Conservation (phyloP, 2,329 filamentous ascomycete species). For the Botryotinia calthae region DNA sequence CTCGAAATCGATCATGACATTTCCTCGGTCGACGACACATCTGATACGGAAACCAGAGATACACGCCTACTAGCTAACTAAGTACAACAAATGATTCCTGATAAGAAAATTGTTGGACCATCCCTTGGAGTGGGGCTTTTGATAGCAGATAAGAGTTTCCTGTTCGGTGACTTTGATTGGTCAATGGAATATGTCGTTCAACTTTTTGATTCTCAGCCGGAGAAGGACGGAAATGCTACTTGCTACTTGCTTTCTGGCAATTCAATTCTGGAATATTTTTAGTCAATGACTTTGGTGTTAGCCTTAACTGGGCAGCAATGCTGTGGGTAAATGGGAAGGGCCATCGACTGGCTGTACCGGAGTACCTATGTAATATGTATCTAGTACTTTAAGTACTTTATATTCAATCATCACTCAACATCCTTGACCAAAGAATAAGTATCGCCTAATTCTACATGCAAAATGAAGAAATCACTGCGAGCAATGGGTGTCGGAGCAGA, state of each 20-base stretch:
- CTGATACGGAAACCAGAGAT: neutral
- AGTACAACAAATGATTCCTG: neutral
- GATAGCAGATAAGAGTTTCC: neutral
- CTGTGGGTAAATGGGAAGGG: neutral
- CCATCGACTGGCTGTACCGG: neutral
- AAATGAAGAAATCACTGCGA: neutral
- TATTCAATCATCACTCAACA: neutral
- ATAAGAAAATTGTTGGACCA: neutral
- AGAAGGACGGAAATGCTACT: conserved; percentile 10
- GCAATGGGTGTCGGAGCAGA: neutral
- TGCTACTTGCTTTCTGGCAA: neutral
- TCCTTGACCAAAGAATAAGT: neutral
- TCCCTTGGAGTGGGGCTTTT: neutral
- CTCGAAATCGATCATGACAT: neutral
- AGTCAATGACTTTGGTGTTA: neutral
- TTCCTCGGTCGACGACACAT: neutral
- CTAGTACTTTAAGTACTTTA: too few relatives aligned
- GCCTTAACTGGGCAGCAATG: neutral
- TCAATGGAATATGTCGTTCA: neutral
- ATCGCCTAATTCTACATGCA: neutral
- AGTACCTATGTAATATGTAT: neutral
- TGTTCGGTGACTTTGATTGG: neutral
- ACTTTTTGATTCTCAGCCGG: neutral
- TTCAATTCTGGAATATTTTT: neutral
- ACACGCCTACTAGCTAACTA: neutral